Evolutionary conservation across 768 basidiomycete species (phyloP).

Genomic region (Collybia mongolica): DNA sequence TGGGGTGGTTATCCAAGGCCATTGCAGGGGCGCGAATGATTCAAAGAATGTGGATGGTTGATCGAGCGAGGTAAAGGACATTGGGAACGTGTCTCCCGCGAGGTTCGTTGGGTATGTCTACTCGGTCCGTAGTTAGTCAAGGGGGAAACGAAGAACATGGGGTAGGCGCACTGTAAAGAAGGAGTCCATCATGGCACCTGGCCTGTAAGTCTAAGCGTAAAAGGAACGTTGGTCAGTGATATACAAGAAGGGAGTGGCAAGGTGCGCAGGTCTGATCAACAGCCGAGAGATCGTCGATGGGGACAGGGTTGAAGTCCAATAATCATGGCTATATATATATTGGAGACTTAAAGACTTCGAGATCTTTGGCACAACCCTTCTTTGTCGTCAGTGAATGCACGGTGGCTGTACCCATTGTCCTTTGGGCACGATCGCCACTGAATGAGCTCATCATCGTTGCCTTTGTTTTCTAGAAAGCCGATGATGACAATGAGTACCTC

Average conservation of each 20-base stretch:
- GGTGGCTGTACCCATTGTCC: conserved; percentile 4
- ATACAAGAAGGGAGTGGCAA: neutral
- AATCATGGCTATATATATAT: conserved; percentile 7
- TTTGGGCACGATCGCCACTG: neutral
- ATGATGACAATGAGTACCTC: neutral
- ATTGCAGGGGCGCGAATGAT: conserved; percentile 7
- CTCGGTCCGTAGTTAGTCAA: neutral
- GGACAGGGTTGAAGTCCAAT: neutral
- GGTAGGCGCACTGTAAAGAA: conserved; percentile 9
- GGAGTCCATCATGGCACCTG: conserved; percentile 14
- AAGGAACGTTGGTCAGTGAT: conserved; percentile 6
- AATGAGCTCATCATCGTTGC: neutral
- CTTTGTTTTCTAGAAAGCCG: neutral
- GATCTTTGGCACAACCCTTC: conserved; percentile 8
- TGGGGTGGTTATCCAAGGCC: conserved; percentile 7
- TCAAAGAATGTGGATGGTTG: conserved; percentile 15
- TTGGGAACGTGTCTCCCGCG: conserved; percentile 10
- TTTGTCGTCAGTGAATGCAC: conserved; percentile 7
- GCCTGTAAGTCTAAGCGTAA: conserved; percentile 4
- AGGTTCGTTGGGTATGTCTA: conserved; percentile 11
- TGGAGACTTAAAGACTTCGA: conserved; percentile 1
- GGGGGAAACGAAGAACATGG: neutral
- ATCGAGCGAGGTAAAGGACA: conserved; percentile 6
- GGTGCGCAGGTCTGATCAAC: conserved; percentile 17
- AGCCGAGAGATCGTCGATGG: conserved; percentile 4